These are phyloP conservation scores for Babesia caballi DNA, from an alignment of 169 alveolate species.

Conservation along the genomic window DNA sequence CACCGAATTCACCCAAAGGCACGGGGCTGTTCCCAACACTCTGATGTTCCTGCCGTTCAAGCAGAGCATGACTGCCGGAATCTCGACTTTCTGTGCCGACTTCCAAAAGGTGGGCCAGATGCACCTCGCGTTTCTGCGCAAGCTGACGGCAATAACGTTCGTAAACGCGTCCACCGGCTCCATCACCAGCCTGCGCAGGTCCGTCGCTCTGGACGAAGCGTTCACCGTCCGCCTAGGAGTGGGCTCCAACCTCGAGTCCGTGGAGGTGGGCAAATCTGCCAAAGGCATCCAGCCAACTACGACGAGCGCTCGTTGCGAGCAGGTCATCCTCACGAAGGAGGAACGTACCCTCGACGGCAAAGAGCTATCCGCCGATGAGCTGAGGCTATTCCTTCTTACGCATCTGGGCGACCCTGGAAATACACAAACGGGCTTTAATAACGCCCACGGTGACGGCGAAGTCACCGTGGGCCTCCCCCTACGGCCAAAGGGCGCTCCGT, in stretches of 20 bases:
- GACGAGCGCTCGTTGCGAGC: neutral
- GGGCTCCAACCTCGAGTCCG: too few relatives aligned
- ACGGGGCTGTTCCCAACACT: neutral
- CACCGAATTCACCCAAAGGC: neutral
- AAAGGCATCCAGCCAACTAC: too few relatives aligned
- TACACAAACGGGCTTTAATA: neutral
- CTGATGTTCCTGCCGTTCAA: conserved; percentile 5
- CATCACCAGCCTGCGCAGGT: neutral
- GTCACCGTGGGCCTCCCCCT: conserved; percentile 16
- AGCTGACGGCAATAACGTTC: neutral
- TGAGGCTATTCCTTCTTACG: neutral
- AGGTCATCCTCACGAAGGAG: neutral
- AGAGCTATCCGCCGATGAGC: neutral
- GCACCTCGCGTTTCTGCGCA: neutral
- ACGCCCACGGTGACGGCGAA: neutral
- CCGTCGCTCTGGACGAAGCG: too few relatives aligned
- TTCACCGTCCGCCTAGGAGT: too few relatives aligned
- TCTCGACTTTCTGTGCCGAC: neutral
- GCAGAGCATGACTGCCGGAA: neutral
- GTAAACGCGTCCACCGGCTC: neutral
- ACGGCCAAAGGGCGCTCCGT: neutral
- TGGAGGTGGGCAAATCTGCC: too few relatives aligned
- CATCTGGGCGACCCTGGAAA: neutral
- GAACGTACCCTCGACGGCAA: neutral
- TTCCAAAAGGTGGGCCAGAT: neutral